These are phyloP conservation scores for Bisporella sp. DNA, from an alignment of 2,329 filamentous ascomycete genomes.

Conservation along the genomic window DNA sequence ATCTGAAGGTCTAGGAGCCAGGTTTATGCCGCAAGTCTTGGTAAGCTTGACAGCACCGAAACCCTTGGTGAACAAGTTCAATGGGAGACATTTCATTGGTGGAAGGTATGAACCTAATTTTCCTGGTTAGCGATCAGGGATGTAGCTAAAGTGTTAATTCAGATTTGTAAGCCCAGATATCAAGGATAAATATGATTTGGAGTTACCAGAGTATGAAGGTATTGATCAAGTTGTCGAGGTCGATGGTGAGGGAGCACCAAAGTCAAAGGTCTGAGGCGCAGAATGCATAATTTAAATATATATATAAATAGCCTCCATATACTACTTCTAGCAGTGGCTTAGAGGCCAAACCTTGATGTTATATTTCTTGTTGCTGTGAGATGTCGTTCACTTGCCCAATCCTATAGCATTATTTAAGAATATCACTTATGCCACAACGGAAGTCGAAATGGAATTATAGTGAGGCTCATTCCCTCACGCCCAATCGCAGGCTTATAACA, in stretches of 20 bases:
- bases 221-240: constrained; percentile 87
- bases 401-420: too few species aligned
- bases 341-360: too few species aligned
- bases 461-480: too few species aligned
- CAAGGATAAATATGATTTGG: constrained; percentile 78
- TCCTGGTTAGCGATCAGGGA: too few species aligned
- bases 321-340: too few species aligned
- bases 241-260: constrained; percentile 33
- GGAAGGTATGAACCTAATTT: constrained; percentile 50
- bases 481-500: too few species aligned
- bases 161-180: constrained; percentile 75
- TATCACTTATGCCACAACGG: too few species aligned
- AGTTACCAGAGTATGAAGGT: constrained; percentile 76
- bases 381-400: too few species aligned
- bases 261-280: not conserved
- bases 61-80: constrained; percentile 77
- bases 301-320: too few species aligned
- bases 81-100: constrained; percentile 84
- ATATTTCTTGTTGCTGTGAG: too few species aligned
- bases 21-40: constrained; percentile 72
- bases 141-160: constrained; percentile 10
- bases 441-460: too few species aligned
- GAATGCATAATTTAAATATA: too few species aligned
- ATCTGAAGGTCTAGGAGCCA: constrained; percentile 65
- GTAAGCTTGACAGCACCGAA: constrained; percentile 93